Base-by-base conservation (phyloP, 1,284 basidiomycete genomes). In the Neonothopanus nambi region DNA sequence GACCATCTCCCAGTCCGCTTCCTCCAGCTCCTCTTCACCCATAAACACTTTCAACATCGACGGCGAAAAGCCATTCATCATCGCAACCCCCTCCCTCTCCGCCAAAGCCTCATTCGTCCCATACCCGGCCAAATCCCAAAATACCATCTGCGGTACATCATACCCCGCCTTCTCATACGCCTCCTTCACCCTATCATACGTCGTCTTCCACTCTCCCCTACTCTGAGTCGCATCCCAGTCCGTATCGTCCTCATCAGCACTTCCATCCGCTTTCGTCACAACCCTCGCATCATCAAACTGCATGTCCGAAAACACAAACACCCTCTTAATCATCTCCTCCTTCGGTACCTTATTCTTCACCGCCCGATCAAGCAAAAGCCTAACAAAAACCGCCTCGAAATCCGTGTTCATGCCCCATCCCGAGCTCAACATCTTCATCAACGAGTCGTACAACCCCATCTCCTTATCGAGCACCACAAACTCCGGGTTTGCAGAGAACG, bases 291-390 rank as follows among this genome's bases (percentile, higher is more conserved):
- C 52, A 63, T 90, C 84, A 57, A 90, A 90, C 68, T 89, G 86
- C 88, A 90, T 89, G 62, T 90, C 86, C 4, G 79, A 80, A 65
- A 91, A 90, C 39, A 89, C 75, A 61, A 90, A 89, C 0, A 91
- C 67, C 12, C 82, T 77, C 70, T 87, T 84, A 67, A 89, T 77
- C 87, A 90, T 89, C 49, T 88, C 78, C 48, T 84, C 83, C 53
- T 75, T 76, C 44, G 74, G 71, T n/a, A 91, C 69, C 0, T 79
- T 71, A 61, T 83, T 67, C 60, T 73, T 61, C 51, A 78, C 59
- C 3, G 87, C 86, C 4, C 82, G 75, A 0, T 79, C 77, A 6
- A 90, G 76, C 17, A 89, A 66, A 15, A 86, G 72, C 6, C 79
- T 65, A 53, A 81, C 62, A 63, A 88, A 87, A 13, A 86, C 79